phyloP scores from a whole-genome alignment of 805 yeast species.

The Pachysolen tannophilus region DNA sequence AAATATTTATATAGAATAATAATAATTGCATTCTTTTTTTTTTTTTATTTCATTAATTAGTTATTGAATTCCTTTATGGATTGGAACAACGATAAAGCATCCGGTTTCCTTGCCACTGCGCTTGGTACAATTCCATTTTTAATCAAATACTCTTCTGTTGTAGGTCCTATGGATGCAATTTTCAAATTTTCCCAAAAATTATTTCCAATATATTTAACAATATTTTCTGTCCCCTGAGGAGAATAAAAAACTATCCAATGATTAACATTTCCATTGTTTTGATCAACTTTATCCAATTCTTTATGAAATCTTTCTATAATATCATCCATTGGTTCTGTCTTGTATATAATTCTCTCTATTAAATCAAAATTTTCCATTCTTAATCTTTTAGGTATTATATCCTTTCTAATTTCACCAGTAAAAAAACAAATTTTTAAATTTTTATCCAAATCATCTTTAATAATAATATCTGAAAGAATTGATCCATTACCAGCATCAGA shows the following conservation, averaged over 20 bases:
- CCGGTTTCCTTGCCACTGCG: slow-evolving; percentile 67
- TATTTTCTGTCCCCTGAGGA: slow-evolving; percentile 74
- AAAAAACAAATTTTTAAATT: slow-evolving; percentile 42
- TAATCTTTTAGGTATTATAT: slow-evolving; percentile 65
- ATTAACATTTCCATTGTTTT: slow-evolving; percentile 8
- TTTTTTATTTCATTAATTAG: neutral
- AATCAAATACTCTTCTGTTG: slow-evolving; percentile 61
- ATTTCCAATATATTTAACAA: slow-evolving; percentile 38
- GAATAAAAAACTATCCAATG: slow-evolving; percentile 84
- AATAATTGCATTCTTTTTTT: neutral
- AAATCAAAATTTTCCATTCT: slow-evolving; percentile 32
- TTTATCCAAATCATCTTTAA: slow-evolving; percentile 15
- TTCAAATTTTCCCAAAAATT: slow-evolving; percentile 19
- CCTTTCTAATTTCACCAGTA: slow-evolving; percentile 82
- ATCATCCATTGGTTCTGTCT: slow-evolving; percentile 46
- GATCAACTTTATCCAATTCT: slow-evolving; percentile 7
- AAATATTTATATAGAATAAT: slow-evolving; percentile 3
- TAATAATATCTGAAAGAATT: slow-evolving; percentile 55
- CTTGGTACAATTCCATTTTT: slow-evolving; percentile 46
- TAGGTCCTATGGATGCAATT: slow-evolving; percentile 88
- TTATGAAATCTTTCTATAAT: slow-evolving; percentile 30
- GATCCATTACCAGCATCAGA: slow-evolving; percentile 74
- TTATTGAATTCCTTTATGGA: slow-evolving; percentile 1
- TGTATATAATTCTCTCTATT: slow-evolving; percentile 59
- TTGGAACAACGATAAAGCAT: slow-evolving; percentile 45